phyloP scores from a whole-genome alignment of 225 moss, liverwort and hornwort species.

The Bryoerythrophyllum caledonicum region DNA sequence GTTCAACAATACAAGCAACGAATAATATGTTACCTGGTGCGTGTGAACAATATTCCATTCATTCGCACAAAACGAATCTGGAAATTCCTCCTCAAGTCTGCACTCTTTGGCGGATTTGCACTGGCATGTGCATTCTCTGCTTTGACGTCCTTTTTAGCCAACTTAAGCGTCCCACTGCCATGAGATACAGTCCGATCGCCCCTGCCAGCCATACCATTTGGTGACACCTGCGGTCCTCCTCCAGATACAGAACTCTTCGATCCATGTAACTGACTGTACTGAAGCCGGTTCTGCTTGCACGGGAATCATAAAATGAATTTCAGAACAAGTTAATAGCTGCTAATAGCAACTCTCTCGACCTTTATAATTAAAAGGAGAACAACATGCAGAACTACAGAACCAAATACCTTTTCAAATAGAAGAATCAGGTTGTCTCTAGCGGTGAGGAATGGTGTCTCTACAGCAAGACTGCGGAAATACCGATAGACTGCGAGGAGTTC shows the following conservation, averaged over 20 bases:
- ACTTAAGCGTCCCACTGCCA: slow-evolving; percentile 77
- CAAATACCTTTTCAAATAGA: slow-evolving; percentile 87
- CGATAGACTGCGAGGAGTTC: slow-evolving; percentile 98
- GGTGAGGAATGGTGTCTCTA: slow-evolving; percentile 90
- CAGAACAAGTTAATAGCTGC: slow-evolving; percentile 7
- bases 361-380: slow-evolving; percentile 4
- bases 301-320: slow-evolving; percentile 4
- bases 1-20: neutral
- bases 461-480: slow-evolving; percentile 96
- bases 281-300: slow-evolving; percentile 81
- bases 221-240: slow-evolving; percentile 41
- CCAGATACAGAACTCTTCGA: slow-evolving; percentile 55
- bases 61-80: slow-evolving; percentile 93
- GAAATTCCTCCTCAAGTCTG: slow-evolving; percentile 68
- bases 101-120: slow-evolving; percentile 24
- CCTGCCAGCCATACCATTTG: slow-evolving; percentile 46
- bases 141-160: slow-evolving; percentile 69
- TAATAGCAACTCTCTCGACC: slow-evolving; percentile 2
- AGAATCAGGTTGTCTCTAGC: slow-evolving; percentile 96
- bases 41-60: slow-evolving; percentile 94
- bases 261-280: slow-evolving; percentile 68
- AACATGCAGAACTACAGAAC: neutral
- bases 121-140: slow-evolving; percentile 62
- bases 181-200: slow-evolving; percentile 71
- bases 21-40: slow-evolving; percentile 70